Base-by-base conservation (phyloP, 192 early-diverging fungal genomes). In the Dissophora globulifera region DNA sequence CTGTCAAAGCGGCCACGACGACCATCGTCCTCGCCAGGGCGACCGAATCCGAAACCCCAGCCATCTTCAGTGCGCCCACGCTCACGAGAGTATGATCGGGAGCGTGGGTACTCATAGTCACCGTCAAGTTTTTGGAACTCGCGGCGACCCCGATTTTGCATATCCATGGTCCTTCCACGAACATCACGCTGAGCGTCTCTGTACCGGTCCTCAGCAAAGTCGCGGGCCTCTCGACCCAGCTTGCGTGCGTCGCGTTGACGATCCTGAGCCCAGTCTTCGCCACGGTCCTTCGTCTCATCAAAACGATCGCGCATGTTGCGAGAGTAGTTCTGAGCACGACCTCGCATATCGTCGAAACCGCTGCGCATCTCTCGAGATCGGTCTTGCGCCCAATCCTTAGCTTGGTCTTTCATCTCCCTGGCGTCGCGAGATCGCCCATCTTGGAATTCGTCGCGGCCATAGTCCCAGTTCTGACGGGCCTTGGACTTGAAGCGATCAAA, bases 201-300 rank as follows among this genome's bases (percentile, higher is more conserved):
- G 57, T 55, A 54, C 3, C 31, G 20, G 22, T 48, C 56, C 19
- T 58, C 71, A 3, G 42, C 56, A 5, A n/a, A n/a, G n/a, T n/a
- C n/a, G n/a, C n/a, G n/a, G n/a, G n/a, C n/a, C n/a, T 75, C 62
- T 13, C 57, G 62, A 35, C 62, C 57, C 7, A 47, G 11, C 16
- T n/a, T 43, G 4, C 30, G 16, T 6, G 15, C 0, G 6, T 75
- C 71, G 3, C 31, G 56, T 8, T 43, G 27, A 30, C 62, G 71
- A 50, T 75, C 71, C 22, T 64, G 27, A 13, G 49, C 54, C 69
- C 69, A 74, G 38, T 64, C 62, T 30, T 74, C 48, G n/a, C 52
- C 49, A 27, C 20, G 35, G 8, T 74, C 62, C 22, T 53, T 57
- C 15, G 27, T 13, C 20, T 64, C 43, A 8, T 74, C 61, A 26